Evolutionary conservation across 495 filamentous ascomycete genomes (phyloP), one percentile per base, ranked within the genome.

Genomic region (Daldinia decipiens): DNA sequence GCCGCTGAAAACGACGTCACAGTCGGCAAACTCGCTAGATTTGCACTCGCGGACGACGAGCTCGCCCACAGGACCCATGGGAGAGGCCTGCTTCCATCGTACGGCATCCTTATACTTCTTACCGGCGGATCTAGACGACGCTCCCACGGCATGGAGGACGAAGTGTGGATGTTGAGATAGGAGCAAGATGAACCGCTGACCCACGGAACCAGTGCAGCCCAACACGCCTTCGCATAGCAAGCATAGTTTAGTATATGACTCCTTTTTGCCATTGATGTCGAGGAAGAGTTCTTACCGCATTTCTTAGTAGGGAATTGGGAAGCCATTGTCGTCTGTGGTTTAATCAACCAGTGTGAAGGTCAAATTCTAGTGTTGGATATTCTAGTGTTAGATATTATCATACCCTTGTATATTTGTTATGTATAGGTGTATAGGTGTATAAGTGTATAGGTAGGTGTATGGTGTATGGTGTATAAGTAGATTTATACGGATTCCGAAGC

Each of bases 1-100:
- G n/a, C 93, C 93, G 54, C 89, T 92, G 82, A 95, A 95, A 64
- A 97, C 87, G n/a, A 97, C 83, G 69, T 97, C 93, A 78, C 93
- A 96, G 77, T 94, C 92, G 40, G 83, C 80, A 74, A 95, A 95
- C 50, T 92, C 84, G 73, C 84, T 84, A 5, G 93, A 86, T 75
- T 82, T 89, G 86, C 93, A 95, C 66, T 91, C 87, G 71, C 89
- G 87, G 38, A 95, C 86, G 24, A 93, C 83, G 51, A 95, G 82
- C 62, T 91, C 87, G 71, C 84, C 88, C 26, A 93, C 83, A 68
- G 87, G 81, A 26, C 88, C 87, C 86, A 96, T 92, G 52, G 91
- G 87, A 38, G 85, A 83, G 17, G 88, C 82, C 81, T 95, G 93
- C 84, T 95, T 95, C 93, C 93, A 97, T 57, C 83, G 82, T 60